Conservation (phyloP, 345 rosid genomes). For the Eucalyptus pauciflora region DNA sequence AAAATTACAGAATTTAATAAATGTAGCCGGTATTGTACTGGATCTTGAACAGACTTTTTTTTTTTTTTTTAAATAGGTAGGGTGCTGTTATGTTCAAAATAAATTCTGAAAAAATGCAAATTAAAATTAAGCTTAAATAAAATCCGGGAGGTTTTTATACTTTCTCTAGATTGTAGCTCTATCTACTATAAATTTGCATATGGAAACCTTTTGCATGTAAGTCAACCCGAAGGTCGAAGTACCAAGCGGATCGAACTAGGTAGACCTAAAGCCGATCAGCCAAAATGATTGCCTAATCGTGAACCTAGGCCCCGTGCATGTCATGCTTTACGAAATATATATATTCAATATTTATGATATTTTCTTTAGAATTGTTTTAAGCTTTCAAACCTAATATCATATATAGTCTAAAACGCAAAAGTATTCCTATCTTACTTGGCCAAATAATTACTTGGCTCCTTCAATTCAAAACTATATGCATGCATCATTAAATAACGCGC, state of each 20-base stretch:
- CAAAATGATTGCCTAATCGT: neutral
- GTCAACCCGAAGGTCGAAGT: neutral
- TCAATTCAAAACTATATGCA: no score
- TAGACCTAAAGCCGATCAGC: neutral
- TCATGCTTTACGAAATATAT: neutral
- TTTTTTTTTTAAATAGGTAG: neutral
- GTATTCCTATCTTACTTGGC: neutral
- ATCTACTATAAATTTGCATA: neutral
- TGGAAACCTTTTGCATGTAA: neutral
- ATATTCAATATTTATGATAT: neutral
- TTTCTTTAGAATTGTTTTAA: neutral
- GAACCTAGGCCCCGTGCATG: neutral
- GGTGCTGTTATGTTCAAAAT: fast-evolving
- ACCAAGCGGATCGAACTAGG: neutral
- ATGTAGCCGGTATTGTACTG: neutral
- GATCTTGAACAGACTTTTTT: neutral
- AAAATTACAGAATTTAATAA: neutral
- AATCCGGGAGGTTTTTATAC: neutral
- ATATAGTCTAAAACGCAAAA: neutral
- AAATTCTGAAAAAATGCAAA: neutral
- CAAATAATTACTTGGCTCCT: neutral
- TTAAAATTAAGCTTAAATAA: neutral
- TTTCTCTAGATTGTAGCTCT: neutral
- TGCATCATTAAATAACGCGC: no score
- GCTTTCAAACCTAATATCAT: neutral